These are phyloP conservation scores for Rhexocercosporidium sp. DNA, from an alignment of 2,329 filamentous ascomycete genomes.

Conservation along the genomic window DNA sequence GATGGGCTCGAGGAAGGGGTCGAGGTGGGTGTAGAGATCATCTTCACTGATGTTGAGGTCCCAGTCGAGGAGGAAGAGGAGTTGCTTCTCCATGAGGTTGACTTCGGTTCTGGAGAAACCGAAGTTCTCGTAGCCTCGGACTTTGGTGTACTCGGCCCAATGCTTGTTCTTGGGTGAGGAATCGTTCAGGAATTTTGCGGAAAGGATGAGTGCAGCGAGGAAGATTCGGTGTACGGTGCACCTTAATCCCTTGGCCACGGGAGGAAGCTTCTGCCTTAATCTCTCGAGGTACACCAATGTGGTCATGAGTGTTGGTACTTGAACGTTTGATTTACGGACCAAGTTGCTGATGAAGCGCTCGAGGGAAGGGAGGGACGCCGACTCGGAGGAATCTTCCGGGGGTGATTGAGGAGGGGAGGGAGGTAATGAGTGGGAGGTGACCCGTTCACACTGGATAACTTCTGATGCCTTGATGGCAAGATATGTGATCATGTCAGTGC, in stretches of 20 bases:
- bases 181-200: conserved; percentile 98
- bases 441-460: conserved; percentile 80
- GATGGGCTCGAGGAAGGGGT: conserved; percentile 87
- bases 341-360: conserved; percentile 92
- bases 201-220: conserved; percentile 81
- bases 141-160: conserved; percentile 92
- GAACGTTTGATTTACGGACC: conserved; percentile 91
- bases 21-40: conserved; percentile 86
- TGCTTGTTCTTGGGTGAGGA: conserved; percentile 99
- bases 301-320: conserved; percentile 97
- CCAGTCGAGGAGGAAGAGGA: conserved; percentile 94
- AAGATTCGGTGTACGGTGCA: conserved; percentile 99
- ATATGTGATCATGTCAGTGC: conserved; percentile 77
- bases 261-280: conserved; percentile 83
- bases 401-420: conserved; percentile 55
- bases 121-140: conserved; percentile 70
- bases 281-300: conserved; percentile 91
- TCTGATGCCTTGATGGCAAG: conserved; percentile 75
- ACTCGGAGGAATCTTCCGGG: conserved; percentile 45
- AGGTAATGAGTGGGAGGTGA: conserved; percentile 54
- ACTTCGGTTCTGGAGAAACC: conserved; percentile 95
- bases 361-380: conserved; percentile 69
- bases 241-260: conserved; percentile 92
- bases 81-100: conserved; percentile 99
- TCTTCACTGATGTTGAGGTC: conserved; percentile 84